Evolutionary conservation across 768 basidiomycete genomes (phyloP).

Genomic region (Panus rudis): DNA sequence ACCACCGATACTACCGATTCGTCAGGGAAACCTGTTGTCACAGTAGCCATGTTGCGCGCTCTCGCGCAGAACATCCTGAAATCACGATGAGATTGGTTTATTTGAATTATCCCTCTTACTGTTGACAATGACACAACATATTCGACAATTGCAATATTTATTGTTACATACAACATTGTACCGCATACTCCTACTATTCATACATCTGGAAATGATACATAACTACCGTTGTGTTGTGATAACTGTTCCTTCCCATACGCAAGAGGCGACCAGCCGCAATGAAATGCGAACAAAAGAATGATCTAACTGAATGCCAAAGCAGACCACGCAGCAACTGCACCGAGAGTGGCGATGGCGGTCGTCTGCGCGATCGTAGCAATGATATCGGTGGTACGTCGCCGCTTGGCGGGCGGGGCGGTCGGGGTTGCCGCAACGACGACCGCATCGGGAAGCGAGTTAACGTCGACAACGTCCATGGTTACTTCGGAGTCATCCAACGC

Average conservation of each 20-base stretch:
- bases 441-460: conserved; percentile 5
- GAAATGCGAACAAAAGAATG: too few relatives aligned
- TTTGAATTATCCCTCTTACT: too few relatives aligned
- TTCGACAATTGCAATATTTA: too few relatives aligned
- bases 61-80: conserved; percentile 46
- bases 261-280: too few relatives aligned
- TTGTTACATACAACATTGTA: too few relatives aligned
- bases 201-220: too few relatives aligned
- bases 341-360: conserved; percentile 54
- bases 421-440: background rate
- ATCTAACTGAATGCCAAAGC: conserved; percentile 62
- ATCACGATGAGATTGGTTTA: conserved; percentile 12
- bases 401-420: conserved; percentile 18
- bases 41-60: conserved; percentile 59
- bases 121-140: too few relatives aligned
- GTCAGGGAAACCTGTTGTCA: conserved; percentile 37
- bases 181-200: too few relatives aligned
- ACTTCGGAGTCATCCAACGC: conserved; percentile 14
- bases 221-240: too few relatives aligned
- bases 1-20: conserved; percentile 34
- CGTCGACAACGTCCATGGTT: conserved; percentile 2
- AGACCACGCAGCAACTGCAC: conserved; percentile 68
- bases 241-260: too few relatives aligned
- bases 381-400: conserved; percentile 27
- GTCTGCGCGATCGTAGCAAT: conserved; percentile 45